Conservation (phyloP, 2,329 filamentous ascomycete genomes). For the Setomelanomma holmii region DNA sequence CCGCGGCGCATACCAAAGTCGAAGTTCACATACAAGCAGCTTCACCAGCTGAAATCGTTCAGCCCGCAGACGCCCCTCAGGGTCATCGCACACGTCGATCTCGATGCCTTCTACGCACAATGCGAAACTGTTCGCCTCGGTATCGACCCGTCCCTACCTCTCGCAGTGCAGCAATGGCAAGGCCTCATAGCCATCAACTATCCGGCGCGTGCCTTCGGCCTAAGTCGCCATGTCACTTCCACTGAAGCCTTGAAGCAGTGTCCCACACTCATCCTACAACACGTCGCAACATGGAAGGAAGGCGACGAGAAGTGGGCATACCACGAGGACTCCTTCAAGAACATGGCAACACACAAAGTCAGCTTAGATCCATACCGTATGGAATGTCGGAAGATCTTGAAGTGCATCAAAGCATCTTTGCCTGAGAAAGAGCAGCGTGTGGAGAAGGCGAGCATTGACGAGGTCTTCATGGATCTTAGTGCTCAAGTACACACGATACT, state of each 20-base stretch:
- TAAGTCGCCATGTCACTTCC: constrained; percentile 79
- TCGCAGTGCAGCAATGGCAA: constrained; percentile 96
- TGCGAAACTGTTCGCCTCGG: constrained; percentile 91
- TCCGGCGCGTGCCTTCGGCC: constrained; percentile 79
- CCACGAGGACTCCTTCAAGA: constrained; percentile 76
- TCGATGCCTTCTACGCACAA: constrained; percentile 95
- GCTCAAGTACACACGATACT: constrained; percentile 80
- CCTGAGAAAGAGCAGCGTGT: constrained; percentile 72
- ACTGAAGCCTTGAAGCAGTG: constrained; percentile 86
- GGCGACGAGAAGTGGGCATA: constrained; percentile 94
- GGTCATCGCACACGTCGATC: constrained; percentile 88
- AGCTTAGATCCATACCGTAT: constrained; percentile 90
- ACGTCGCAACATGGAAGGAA: constrained; percentile 94
- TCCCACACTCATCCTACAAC: constrained; percentile 82
- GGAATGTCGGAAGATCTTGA: constrained; percentile 82
- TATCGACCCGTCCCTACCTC: constrained; percentile 74
- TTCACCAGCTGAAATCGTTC: constrained; percentile 76
- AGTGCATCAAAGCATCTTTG: constrained; percentile 76
- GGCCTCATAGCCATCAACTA: constrained; percentile 97
- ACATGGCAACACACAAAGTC: constrained; percentile 90
- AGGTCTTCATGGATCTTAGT: constrained; percentile 92
- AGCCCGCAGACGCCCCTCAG: constrained; percentile 78
- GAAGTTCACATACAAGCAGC: constrained; percentile 83
- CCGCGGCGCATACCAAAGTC: constrained; percentile 60
- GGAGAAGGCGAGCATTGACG: constrained; percentile 94